phyloP scores from a whole-genome alignment of 1,284 basidiomycete species.

The Vanrija sp. region DNA sequence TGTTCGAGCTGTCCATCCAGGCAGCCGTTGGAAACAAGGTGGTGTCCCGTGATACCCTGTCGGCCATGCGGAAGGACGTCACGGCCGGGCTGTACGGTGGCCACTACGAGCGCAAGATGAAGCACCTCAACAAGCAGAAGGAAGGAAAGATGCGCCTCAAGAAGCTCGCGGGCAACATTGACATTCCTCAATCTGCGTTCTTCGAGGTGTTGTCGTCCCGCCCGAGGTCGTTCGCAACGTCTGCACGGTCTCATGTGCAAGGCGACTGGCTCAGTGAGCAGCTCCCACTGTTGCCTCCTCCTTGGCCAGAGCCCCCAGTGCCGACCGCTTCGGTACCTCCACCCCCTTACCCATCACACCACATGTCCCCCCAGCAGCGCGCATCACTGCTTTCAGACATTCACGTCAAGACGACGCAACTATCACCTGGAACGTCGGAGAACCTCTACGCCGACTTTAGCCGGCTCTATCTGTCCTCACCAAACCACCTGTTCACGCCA shows the following conservation, averaged over 20 bases:
- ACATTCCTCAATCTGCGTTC: constrained; percentile 87
- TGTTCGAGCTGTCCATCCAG: constrained; percentile 92
- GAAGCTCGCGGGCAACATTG: constrained; percentile 69
- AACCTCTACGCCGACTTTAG: constrained; percentile 25
- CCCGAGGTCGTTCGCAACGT: constrained; percentile 28
- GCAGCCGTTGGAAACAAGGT: constrained; percentile 72
- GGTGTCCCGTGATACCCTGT: constrained; percentile 80
- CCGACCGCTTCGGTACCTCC: neutral
- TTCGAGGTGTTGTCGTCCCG: constrained; percentile 69
- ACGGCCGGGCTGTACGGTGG: constrained; percentile 92
- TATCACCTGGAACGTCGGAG: constrained; percentile 5
- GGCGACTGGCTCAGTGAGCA: neutral
- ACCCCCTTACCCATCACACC: constrained; percentile 2
- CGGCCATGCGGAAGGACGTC: constrained; percentile 86
- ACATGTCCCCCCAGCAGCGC: constrained; percentile 10
- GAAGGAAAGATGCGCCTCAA: constrained; percentile 84
- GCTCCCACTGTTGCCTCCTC: neutral
- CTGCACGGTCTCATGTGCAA: neutral
- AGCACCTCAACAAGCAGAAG: constrained; percentile 88
- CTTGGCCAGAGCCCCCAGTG: neutral
- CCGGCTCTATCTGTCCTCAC: constrained; percentile 25
- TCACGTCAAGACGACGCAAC: neutral
- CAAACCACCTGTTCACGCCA: constrained; percentile 25
- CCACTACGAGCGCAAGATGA: constrained; percentile 86
- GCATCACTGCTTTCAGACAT: constrained; percentile 13